phyloP scores from a whole-genome alignment of 2,329 filamentous ascomycete genomes.

The Xylariaceae sp. region DNA sequence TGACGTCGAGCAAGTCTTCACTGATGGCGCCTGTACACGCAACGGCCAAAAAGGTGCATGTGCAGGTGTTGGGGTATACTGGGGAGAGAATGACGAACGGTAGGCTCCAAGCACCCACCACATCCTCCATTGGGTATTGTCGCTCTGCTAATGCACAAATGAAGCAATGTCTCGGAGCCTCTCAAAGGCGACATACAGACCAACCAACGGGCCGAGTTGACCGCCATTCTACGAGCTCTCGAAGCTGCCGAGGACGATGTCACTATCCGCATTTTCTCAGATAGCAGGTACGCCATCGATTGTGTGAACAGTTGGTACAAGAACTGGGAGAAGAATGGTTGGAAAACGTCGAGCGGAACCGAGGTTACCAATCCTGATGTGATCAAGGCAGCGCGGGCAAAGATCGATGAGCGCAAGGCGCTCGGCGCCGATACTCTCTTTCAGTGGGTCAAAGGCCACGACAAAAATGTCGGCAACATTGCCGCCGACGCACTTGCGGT shows the following conservation, averaged over 20 bases:
- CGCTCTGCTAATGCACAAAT: slow-evolving; percentile 5
- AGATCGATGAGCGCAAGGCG: slow-evolving; percentile 65
- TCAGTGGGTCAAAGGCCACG: slow-evolving; percentile 88
- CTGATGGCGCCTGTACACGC: slow-evolving; percentile 57
- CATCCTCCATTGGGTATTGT: slow-evolving; percentile 15
- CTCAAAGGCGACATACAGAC: slow-evolving; percentile 74
- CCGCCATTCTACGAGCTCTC: slow-evolving; percentile 78
- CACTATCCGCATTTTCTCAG: slow-evolving; percentile 74
- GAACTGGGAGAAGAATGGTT: slow-evolving; percentile 71
- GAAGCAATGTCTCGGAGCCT: slow-evolving; percentile 67
- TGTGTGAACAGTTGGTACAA: slow-evolving; percentile 81
- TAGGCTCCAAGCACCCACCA: slow-evolving; percentile 3
- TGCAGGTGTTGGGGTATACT: slow-evolving; percentile 62
- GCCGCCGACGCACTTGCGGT: slow-evolving; percentile 78
- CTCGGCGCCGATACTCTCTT: slow-evolving; percentile 64
- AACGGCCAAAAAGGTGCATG: slow-evolving; percentile 54
- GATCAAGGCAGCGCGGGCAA: slow-evolving; percentile 65
- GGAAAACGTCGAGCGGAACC: slow-evolving; percentile 65
- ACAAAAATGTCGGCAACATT: slow-evolving; percentile 66
- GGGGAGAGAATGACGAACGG: slow-evolving; percentile 54
- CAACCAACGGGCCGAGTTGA: slow-evolving; percentile 94
- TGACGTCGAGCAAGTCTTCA: slow-evolving; percentile 49
- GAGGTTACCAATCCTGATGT: slow-evolving; percentile 86
- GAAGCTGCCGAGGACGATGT: slow-evolving; percentile 67
- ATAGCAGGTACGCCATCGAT: slow-evolving; percentile 86